Conservation (phyloP, 106 monocot genomes). For the Chionographis japonica region DNA sequence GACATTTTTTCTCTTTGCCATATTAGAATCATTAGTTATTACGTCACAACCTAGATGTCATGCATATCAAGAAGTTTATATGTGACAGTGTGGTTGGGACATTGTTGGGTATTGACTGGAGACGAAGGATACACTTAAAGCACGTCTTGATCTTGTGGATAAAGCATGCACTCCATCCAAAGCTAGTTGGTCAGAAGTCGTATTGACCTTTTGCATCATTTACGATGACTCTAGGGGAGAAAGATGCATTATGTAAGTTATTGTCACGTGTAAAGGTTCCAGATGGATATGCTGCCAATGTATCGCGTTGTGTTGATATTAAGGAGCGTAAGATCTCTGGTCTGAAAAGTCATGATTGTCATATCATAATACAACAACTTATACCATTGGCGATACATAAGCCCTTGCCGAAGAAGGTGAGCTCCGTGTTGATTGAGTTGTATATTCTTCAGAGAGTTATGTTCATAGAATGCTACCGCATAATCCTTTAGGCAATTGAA, state of each 20-base stretch:
- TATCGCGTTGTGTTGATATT: not conserved
- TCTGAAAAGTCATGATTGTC: constrained; percentile 12
- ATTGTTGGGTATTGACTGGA: not conserved
- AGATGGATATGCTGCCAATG: constrained; percentile 9
- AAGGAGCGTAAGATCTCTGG: no score
- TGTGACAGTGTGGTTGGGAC: not conserved
- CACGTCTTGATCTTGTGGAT: no score
- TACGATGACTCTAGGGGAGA: not conserved
- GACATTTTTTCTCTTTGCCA: not conserved
- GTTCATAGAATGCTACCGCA: no score
- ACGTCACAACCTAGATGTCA: not conserved
- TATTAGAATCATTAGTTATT: not conserved
- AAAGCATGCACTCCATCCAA: no score
- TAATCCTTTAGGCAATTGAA: no score
- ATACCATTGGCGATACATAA: not conserved
- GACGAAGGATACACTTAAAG: not conserved
- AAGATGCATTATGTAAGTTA: not conserved
- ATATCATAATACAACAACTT: not conserved
- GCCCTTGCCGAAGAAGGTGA: not conserved
- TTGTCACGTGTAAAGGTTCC: not conserved
- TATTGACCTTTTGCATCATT: no score
- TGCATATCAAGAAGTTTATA: constrained; percentile 3
- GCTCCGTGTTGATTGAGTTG: not conserved
- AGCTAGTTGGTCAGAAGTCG: no score
- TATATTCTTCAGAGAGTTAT: constrained; percentile 3